phyloP scores from a whole-genome alignment of 2,329 filamentous ascomycete genomes.

The Cryphonectria carpinicola region DNA sequence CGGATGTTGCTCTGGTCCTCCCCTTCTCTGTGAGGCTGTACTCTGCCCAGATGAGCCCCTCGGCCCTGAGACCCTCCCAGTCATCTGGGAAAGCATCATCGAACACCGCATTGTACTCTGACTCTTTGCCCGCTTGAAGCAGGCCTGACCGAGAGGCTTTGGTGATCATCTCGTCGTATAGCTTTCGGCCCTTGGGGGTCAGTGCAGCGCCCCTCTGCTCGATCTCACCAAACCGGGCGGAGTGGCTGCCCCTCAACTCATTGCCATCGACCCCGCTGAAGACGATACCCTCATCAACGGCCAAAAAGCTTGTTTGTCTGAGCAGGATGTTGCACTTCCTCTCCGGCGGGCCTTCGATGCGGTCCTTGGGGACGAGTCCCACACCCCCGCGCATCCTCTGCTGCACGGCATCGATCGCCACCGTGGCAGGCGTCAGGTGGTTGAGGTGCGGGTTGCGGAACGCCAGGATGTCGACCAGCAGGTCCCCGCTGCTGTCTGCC shows the following conservation, averaged over 20 bases:
- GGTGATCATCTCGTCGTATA: constrained; percentile 51
- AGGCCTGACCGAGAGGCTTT: constrained; percentile 34
- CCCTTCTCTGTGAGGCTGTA: constrained; percentile 37
- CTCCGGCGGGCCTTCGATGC: constrained; percentile 55
- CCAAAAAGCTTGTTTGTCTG: constrained; percentile 58
- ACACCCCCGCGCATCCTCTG: constrained; percentile 42
- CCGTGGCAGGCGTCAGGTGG: constrained; percentile 55
- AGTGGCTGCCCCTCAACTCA: constrained; percentile 40
- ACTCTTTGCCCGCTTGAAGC: not conserved
- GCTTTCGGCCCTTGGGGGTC: constrained; percentile 46
- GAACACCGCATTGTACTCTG: constrained; percentile 7
- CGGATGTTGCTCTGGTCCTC: not conserved
- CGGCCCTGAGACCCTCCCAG: constrained; percentile 41
- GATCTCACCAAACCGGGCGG: constrained; percentile 56
- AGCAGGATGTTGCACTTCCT: constrained; percentile 51
- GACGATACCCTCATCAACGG: constrained; percentile 51
- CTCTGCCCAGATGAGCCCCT: constrained; percentile 44
- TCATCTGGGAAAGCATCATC: constrained; percentile 46
- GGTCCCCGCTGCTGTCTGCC: constrained; percentile 21
- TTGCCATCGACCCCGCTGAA: constrained; percentile 36
- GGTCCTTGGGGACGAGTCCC: constrained; percentile 50
- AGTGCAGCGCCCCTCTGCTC: constrained; percentile 57
- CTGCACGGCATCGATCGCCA: constrained; percentile 53
- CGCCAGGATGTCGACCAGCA: constrained; percentile 43
- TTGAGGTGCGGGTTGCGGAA: constrained; percentile 53